Evolutionary conservation across 2,329 filamentous ascomycete genomes (phyloP).

Genomic region (Ophiobolus disseminans): DNA sequence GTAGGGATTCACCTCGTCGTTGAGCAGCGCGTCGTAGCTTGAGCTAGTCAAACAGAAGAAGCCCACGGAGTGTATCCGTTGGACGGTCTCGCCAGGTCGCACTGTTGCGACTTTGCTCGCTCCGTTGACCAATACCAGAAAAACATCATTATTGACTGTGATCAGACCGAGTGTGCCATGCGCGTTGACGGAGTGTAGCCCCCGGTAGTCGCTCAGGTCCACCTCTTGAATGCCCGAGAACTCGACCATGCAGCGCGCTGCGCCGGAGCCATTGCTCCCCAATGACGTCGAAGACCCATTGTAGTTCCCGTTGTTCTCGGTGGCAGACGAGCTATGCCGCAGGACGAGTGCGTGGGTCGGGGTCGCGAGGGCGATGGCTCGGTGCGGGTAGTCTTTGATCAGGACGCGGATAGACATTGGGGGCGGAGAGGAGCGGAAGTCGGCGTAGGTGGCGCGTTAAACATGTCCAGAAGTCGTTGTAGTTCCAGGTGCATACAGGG

Average conservation of each 20-base stretch:
- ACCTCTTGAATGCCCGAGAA: slow-evolving; percentile 71
- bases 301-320: slow-evolving; percentile 57
- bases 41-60: slow-evolving; percentile 90
- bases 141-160: slow-evolving; percentile 82
- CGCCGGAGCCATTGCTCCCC: slow-evolving; percentile 46
- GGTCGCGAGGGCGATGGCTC: slow-evolving; percentile 86
- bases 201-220: slow-evolving; percentile 77
- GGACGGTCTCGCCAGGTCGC: slow-evolving; percentile 85
- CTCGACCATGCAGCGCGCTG: slow-evolving; percentile 81
- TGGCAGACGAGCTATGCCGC: slow-evolving; percentile 73
- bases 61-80: slow-evolving; percentile 84
- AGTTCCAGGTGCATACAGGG: neutral
- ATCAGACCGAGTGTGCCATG: slow-evolving; percentile 90
- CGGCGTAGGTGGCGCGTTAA: slow-evolving; percentile 12
- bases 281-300: slow-evolving; percentile 66
- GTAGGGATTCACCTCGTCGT: slow-evolving; percentile 64
- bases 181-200: slow-evolving; percentile 74
- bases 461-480: slow-evolving; percentile 29
- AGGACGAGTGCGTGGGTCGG: slow-evolving; percentile 82
- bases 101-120: slow-evolving; percentile 81
- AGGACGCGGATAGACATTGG: slow-evolving; percentile 71
- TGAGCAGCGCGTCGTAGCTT: slow-evolving; percentile 80
- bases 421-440: slow-evolving; percentile 17
- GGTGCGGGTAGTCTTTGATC: slow-evolving; percentile 84
- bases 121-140: slow-evolving; percentile 86